Conservation (phyloP, 2,329 filamentous ascomycete species). For the Ceratocystis alfenasii region DNA sequence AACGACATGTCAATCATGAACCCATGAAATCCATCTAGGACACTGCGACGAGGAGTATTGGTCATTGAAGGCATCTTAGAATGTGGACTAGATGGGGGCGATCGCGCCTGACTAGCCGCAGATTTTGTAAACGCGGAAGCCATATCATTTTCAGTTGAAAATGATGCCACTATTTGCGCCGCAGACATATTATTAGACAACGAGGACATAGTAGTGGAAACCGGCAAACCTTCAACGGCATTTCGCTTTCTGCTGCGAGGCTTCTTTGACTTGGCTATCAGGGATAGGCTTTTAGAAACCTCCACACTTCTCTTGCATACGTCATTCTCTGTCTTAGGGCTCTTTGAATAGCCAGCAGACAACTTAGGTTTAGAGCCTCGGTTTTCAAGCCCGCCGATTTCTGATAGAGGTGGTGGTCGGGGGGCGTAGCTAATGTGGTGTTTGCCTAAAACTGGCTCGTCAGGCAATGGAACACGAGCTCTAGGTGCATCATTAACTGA, state of each 20-base stretch:
- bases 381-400: conserved; percentile 9
- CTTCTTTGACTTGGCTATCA: neutral
- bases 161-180: neutral
- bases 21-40: neutral
- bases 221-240: neutral
- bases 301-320: neutral
- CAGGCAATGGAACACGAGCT: neutral
- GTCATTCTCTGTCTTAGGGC: neutral
- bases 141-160: neutral
- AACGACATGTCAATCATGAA: conserved; percentile 12
- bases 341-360: neutral
- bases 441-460: neutral
- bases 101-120: neutral
- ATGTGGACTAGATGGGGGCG: neutral
- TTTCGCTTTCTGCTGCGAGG: neutral
- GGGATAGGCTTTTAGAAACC: neutral
- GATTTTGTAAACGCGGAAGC: neutral
- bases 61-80: conserved; percentile 7
- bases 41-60: neutral
- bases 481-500: neutral
- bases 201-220: neutral
- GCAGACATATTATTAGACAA: neutral
- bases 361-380: neutral
- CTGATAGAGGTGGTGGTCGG: conserved; percentile 4
- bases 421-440: neutral